Evolutionary conservation across 306 rosid genomes (phyloP).

Genomic region (Phaseolus lunatus): DNA sequence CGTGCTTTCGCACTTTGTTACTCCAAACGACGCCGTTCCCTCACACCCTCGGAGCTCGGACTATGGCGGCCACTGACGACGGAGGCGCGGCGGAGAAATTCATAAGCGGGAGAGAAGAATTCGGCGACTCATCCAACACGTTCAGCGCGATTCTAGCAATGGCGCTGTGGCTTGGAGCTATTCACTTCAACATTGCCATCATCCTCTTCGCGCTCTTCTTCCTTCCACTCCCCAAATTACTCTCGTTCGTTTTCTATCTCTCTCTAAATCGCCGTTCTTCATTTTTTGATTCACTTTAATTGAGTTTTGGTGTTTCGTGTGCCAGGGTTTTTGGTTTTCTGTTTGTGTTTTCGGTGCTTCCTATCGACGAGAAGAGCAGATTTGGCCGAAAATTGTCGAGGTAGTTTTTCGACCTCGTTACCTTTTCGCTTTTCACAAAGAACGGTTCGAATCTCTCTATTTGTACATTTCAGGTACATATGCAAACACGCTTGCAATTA

Average conservation of each 20-base stretch:
- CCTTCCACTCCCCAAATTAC: slow-evolving; percentile 69
- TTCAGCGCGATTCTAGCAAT: slow-evolving; percentile 55
- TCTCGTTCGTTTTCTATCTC: slow-evolving; percentile 56
- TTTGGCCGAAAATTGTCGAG: slow-evolving; percentile 67
- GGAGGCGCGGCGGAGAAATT: slow-evolving; percentile 36
- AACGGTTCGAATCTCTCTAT: not conserved
- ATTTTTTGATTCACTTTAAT: not conserved
- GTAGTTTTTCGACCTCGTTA: slow-evolving; percentile 38
- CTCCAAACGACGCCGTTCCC: slow-evolving; percentile 35
- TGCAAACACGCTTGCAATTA: slow-evolving; percentile 73
- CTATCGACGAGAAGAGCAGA: slow-evolving; percentile 63
- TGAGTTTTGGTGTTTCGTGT: not conserved
- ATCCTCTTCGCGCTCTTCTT: slow-evolving; percentile 59
- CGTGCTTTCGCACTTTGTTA: not conserved
- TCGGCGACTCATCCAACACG: slow-evolving; percentile 42
- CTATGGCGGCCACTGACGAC: slow-evolving; percentile 21
- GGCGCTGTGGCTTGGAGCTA: slow-evolving; percentile 71
- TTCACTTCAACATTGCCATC: slow-evolving; percentile 66
- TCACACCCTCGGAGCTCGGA: not conserved
- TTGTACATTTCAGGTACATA: slow-evolving; percentile 63
- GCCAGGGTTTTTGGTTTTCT: slow-evolving; percentile 74
- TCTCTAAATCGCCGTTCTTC: not conserved
- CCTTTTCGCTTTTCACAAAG: not conserved
- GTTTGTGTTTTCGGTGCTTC: slow-evolving; percentile 59
- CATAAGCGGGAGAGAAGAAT: slow-evolving; percentile 50